phyloP scores from a whole-genome alignment of 2,329 filamentous ascomycete species.

The Xylariaceae sp. region DNA sequence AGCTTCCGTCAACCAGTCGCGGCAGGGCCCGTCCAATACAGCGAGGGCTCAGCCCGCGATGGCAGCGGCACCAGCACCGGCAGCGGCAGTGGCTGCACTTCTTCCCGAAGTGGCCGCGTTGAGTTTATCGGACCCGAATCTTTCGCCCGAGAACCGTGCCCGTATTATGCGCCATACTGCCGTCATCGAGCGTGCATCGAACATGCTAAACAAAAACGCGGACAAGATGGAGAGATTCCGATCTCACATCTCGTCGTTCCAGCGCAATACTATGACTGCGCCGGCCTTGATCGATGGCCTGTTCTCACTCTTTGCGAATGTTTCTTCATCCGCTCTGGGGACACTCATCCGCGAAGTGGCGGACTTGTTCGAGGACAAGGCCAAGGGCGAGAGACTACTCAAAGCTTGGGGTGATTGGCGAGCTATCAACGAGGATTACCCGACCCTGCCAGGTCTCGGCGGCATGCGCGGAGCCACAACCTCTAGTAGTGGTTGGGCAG shows the following conservation, averaged over 20 bases:
- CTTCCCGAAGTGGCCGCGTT: slow-evolving; percentile 44
- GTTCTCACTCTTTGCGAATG: slow-evolving; percentile 76
- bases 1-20: slow-evolving; percentile 32
- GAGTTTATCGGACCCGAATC: slow-evolving; percentile 45
- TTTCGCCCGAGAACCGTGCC: slow-evolving; percentile 74
- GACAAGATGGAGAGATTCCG: slow-evolving; percentile 75
- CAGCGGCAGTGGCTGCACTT: slow-evolving; percentile 24
- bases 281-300: slow-evolving; percentile 78
- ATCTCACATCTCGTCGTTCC: slow-evolving; percentile 71
- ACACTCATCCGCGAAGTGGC: slow-evolving; percentile 88
- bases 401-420: slow-evolving; percentile 94
- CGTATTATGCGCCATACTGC: slow-evolving; percentile 73
- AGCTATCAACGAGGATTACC: slow-evolving; percentile 93
- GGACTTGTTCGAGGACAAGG: slow-evolving; percentile 81
- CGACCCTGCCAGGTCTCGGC: slow-evolving; percentile 71
- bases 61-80: slow-evolving; percentile 24
- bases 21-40: background rate
- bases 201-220: slow-evolving; percentile 71
- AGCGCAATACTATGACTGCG: slow-evolving; percentile 62
- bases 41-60: slow-evolving; percentile 26
- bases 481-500: slow-evolving; percentile 54
- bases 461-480: slow-evolving; percentile 60
- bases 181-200: slow-evolving; percentile 79
- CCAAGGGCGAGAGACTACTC: slow-evolving; percentile 66
- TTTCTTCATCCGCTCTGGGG: slow-evolving; percentile 72